phyloP scores from a whole-genome alignment of 1,284 basidiomycete species.

The Melampsora larici-populina region DNA sequence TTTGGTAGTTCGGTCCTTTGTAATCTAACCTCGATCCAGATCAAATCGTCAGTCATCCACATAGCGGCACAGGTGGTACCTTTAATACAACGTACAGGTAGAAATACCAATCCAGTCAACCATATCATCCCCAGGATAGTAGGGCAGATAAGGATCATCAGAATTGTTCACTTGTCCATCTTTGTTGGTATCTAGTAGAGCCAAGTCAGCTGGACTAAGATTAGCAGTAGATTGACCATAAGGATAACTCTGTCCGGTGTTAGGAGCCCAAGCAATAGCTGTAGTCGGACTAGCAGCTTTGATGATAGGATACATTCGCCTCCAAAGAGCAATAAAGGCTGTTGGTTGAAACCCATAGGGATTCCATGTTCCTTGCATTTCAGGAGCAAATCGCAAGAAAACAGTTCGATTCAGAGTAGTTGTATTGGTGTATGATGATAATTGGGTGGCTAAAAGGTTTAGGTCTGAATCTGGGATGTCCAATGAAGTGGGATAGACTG shows the following conservation, averaged over 20 bases:
- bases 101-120: conserved; percentile 53
- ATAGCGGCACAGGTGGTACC: too few species aligned
- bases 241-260: conserved; percentile 50
- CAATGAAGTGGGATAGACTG: conserved; percentile 50
- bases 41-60: too few species aligned
- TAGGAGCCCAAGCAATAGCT: conserved; percentile 53
- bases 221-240: conserved; percentile 43
- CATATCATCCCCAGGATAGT: conserved; percentile 50
- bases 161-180: conserved; percentile 46
- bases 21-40: conserved; percentile 32
- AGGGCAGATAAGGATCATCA: conserved; percentile 50
- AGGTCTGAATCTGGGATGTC: conserved; percentile 48
- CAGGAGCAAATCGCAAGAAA: conserved; percentile 52
- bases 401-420: conserved; percentile 46
- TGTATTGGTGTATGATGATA: conserved; percentile 45
- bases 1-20: conserved; percentile 45
- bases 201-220: conserved; percentile 46
- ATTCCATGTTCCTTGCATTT: conserved; percentile 53
- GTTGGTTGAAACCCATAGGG: conserved; percentile 50
- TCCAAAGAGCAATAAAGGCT: conserved; percentile 47
- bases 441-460: conserved; percentile 48
- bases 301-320: conserved; percentile 48
- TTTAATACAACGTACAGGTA: too few species aligned
- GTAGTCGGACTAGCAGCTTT: conserved; percentile 48
- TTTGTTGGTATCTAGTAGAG: conserved; percentile 50